These are phyloP conservation scores for Cordia subcordata DNA, from an alignment of 257 asterid species.

Conservation along the genomic window DNA sequence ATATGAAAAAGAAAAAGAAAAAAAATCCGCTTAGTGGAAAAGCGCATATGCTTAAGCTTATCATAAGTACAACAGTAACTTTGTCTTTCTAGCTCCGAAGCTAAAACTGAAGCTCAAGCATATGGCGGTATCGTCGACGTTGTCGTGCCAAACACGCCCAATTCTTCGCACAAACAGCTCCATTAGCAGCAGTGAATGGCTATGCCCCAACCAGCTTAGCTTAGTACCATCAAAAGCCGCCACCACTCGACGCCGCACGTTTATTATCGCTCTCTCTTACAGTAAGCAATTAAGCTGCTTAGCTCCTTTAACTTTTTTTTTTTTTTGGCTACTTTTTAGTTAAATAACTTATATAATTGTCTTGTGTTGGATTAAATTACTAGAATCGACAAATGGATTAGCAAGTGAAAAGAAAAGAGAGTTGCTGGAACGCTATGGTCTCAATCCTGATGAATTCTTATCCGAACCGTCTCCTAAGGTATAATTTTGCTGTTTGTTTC, in stretches of 20 bases:
- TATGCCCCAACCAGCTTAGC: not conserved
- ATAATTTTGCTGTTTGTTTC: not conserved
- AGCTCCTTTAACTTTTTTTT: not conserved
- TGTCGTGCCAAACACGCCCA: not conserved
- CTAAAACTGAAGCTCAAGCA: not conserved
- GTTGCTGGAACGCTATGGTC: constrained; percentile 68
- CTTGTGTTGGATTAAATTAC: not conserved
- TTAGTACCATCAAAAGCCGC: not conserved
- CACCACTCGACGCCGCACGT: not conserved
- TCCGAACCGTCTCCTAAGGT: constrained; percentile 73
- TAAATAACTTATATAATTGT: no score
- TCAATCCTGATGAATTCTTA: constrained; percentile 64
- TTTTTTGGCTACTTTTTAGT: no score
- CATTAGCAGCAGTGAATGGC: not conserved
- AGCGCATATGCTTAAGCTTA: no score
- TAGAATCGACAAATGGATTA: constrained; percentile 53
- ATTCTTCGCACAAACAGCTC: not conserved
- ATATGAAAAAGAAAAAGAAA: no score
- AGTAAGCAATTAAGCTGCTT: not conserved
- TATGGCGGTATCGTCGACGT: not conserved
- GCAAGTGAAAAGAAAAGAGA: constrained; percentile 51
- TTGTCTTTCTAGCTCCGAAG: not conserved
- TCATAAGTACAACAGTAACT: no score
- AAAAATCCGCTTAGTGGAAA: no score
- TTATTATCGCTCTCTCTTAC: not conserved